These are phyloP conservation scores for Trypanosoma melophagium DNA, from an alignment of 208 protist genomes.

Conservation along the genomic window DNA sequence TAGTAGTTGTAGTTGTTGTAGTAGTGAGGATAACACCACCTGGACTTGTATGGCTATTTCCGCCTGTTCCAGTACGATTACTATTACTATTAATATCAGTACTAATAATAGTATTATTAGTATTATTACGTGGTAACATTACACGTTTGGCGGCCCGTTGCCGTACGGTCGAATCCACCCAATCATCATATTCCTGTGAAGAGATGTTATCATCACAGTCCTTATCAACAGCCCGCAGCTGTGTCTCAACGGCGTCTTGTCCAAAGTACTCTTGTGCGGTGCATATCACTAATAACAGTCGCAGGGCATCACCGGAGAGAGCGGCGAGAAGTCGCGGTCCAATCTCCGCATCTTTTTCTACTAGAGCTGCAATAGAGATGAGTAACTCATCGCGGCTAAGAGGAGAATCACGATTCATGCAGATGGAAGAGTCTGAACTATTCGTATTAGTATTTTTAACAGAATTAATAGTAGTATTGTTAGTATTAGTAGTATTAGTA, in stretches of 20 bases:
- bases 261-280: constrained; percentile 85
- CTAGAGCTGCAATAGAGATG: constrained; percentile 39
- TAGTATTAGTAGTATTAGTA: not conserved
- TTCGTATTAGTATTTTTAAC: not conserved
- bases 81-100: not conserved
- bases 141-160: constrained; percentile 25
- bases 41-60: no score
- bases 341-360: constrained; percentile 50
- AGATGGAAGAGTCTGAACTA: not conserved
- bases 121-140: not conserved
- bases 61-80: no score
- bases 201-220: constrained; percentile 79
- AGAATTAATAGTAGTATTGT: not conserved
- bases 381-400: constrained; percentile 36
- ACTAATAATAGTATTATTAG: not conserved
- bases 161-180: constrained; percentile 44
- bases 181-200: constrained; percentile 68
- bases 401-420: not conserved
- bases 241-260: constrained; percentile 58
- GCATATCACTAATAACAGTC: constrained; percentile 77
- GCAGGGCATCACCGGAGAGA: constrained; percentile 69
- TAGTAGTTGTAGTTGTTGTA: no score
- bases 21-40: no score
- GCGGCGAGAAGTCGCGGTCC: constrained; percentile 45
- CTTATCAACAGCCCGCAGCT: constrained; percentile 72